Base-by-base conservation (phyloP, 129 eudicot species). In the Ambrosia trifida region DNA sequence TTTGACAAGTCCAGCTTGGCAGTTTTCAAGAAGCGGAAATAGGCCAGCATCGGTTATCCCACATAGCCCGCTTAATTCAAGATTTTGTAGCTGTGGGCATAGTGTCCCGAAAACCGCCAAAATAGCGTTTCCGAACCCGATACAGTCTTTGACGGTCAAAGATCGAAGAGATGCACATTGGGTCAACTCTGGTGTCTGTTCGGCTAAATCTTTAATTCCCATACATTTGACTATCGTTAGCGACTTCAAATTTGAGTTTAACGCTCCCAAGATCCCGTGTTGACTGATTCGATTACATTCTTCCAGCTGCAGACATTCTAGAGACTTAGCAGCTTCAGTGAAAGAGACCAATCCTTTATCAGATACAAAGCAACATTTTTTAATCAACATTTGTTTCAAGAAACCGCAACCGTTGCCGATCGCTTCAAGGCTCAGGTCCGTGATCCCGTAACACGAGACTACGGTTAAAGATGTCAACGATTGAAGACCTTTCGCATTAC, bases 331-430 rank as follows among this genome's bases (percentile, higher is more conserved):
- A 46, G 82, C 73, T 66, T 86, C 77, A 3, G 86, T 81, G 38
- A 95, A 90, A 56, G 85, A 89, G 11, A 86, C 72, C 58, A 95
- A 73, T 3, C 97, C 99, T 35, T 64, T 72, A 54, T 95, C 96
- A 5, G 99, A 95, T 5, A 95, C 85, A 74, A 95, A 82, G 78
- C 86, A 87, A 70, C 99, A 95, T 72, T 83, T 95, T 41, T 82
- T 83, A 6, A 95, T 81, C 49, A 78, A 73, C 78, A 90, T 78
- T 10, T 90, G 97, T 78, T 88, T 95, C 58, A 95, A 59, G 38
- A 43, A 78, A 13, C 86, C 73, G 13, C 96, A 95, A 19, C 99
- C 97, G 30, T 81, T 82, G 45, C 86, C 97, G 4, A 95, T 69
- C 4, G 97, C 97, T 81, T 88, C 91, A 13, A 95, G 82, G 68